These are phyloP conservation scores for Celoporthe dispersa DNA, from an alignment of 2,329 filamentous ascomycete species.

Conservation along the genomic window DNA sequence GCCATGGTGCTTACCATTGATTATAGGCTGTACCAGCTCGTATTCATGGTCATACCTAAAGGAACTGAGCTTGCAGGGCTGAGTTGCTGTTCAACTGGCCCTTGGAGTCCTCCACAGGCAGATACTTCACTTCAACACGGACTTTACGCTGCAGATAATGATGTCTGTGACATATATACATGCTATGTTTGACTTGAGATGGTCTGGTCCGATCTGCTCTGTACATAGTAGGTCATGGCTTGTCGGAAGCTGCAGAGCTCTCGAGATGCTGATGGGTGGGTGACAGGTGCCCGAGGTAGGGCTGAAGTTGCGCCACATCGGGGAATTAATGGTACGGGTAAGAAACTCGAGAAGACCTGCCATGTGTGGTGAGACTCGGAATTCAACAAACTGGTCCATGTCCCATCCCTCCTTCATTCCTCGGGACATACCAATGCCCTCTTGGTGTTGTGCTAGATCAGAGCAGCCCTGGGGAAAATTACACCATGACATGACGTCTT, in stretches of 20 bases:
- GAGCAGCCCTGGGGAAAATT: background rate
- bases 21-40: background rate
- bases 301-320: background rate
- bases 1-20: background rate
- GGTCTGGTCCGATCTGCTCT: too few species aligned
- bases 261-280: slow-evolving; percentile 14
- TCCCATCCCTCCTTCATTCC: background rate
- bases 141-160: too few species aligned
- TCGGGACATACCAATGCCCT: background rate
- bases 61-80: background rate
- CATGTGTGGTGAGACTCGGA: background rate
- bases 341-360: background rate
- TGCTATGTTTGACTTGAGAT: background rate
- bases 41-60: background rate
- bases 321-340: background rate
- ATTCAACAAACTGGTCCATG: background rate
- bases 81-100: background rate
- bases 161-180: too few species aligned
- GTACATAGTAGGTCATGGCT: background rate
- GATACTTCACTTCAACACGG: background rate
- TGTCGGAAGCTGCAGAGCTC: background rate
- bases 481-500: slow-evolving; percentile 11
- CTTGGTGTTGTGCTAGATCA: background rate
- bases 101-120: background rate
- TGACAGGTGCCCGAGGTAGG: slow-evolving; percentile 23